phyloP scores from a whole-genome alignment of 352 stramenopile genomes.

The Pythium aristosporum region DNA sequence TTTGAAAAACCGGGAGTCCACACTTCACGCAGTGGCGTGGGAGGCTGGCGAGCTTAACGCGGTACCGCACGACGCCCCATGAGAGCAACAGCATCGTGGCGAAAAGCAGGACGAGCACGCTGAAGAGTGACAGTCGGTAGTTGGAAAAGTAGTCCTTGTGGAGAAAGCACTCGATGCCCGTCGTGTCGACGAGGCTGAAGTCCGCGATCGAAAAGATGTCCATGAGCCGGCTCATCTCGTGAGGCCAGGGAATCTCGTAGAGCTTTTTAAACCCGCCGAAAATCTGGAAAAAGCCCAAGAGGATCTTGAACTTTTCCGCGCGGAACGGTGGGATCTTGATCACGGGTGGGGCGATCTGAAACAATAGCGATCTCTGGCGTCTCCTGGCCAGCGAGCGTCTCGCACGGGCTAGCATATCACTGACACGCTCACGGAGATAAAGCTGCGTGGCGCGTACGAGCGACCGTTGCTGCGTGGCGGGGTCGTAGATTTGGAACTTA shows the following conservation, averaged over 20 bases:
- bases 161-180: conserved; percentile 65
- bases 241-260: conserved; percentile 72
- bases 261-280: conserved; percentile 71
- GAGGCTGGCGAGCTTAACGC: conserved; percentile 49
- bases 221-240: conserved; percentile 56
- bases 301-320: conserved; percentile 78
- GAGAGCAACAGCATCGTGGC: conserved; percentile 36
- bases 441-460: conserved; percentile 31
- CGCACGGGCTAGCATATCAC: conserved; percentile 13
- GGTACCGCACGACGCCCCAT: conserved; percentile 58
- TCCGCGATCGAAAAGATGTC: conserved; percentile 68
- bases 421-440: conserved; percentile 28
- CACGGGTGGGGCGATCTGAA: conserved; percentile 36
- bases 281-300: conserved; percentile 77
- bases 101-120: conserved; percentile 39
- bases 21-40: conserved; percentile 61
- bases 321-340: conserved; percentile 35
- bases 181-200: conserved; percentile 68
- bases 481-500: conserved; percentile 51
- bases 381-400: conserved; percentile 9
- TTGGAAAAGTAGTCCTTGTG: conserved; percentile 63
- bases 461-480: conserved; percentile 13
- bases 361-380: conserved; percentile 22
- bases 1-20: conserved; percentile 55
- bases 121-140: conserved; percentile 48